Conservation (phyloP, 164 flowering plant genomes). For the Berberis vulgaris region DNA sequence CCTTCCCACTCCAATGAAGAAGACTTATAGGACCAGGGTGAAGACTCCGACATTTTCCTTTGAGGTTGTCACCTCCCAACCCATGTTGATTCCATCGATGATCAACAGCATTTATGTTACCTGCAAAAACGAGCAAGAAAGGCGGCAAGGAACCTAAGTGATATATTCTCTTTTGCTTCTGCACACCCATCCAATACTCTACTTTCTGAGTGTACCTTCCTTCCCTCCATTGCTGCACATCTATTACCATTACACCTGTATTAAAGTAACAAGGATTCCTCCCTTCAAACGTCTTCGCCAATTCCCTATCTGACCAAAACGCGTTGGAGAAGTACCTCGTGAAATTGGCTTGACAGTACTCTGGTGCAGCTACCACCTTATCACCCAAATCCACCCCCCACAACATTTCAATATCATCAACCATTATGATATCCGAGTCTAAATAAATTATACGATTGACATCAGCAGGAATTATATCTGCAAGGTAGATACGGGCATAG, state of each 20-base stretch:
- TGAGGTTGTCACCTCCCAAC: constrained; percentile 49
- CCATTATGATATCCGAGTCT: constrained; percentile 1
- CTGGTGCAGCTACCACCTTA: constrained; percentile 1
- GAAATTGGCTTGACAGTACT: constrained; percentile 25
- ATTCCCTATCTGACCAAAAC: constrained; percentile 17
- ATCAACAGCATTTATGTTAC: constrained; percentile 42
- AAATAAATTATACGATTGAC: constrained; percentile 2
- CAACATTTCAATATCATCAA: constrained; percentile 3
- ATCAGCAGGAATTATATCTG: not conserved
- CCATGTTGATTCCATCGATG: constrained; percentile 67
- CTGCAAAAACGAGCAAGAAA: constrained; percentile 49
- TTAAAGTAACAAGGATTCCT: constrained; percentile 16
- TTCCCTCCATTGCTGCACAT: constrained; percentile 9
- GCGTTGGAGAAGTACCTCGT: constrained; percentile 18
- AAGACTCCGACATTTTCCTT: constrained; percentile 42
- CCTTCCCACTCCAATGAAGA: constrained; percentile 67
- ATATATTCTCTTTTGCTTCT: constrained; percentile 35
- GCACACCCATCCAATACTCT: constrained; percentile 12
- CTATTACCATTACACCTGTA: constrained; percentile 16
- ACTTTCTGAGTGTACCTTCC: constrained; percentile 3
- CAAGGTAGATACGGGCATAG: not conserved
- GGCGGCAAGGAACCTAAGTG: constrained; percentile 56
- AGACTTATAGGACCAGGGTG: constrained; percentile 65
- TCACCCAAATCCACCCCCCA: constrained; percentile 5
- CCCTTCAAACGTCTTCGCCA: constrained; percentile 6